Percentiles rank a stretch among this genome's conserved stretches.
phyloP scores from a whole-genome alignment of 441 rosid species.

The Erodium trifolium region DNA sequence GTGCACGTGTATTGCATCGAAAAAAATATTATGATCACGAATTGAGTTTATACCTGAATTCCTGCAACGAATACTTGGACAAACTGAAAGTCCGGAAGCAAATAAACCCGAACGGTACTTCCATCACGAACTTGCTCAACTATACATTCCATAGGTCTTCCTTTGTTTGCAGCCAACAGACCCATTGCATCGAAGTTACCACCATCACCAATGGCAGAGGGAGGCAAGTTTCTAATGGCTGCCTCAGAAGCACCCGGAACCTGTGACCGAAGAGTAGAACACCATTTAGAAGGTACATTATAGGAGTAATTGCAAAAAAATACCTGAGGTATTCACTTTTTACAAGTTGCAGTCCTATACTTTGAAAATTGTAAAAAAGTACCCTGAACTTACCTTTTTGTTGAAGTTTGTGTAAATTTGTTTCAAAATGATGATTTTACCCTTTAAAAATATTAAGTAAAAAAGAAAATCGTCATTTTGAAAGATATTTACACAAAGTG shows the following conservation, averaged over 20 bases:
- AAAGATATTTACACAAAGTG: no score
- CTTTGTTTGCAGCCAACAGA: conserved; percentile 75
- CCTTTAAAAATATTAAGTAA: no score
- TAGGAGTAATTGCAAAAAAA: no score
- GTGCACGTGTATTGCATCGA: neutral
- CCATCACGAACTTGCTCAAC: conserved; percentile 79
- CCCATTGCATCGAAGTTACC: conserved; percentile 79
- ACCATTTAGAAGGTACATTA: neutral
- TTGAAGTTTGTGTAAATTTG: no score
- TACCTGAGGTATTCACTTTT: no score
- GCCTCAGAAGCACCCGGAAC: conserved; percentile 75
- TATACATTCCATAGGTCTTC: conserved; percentile 74
- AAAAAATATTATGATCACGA: neutral
- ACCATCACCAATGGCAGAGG: conserved; percentile 87
- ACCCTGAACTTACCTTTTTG: no score
- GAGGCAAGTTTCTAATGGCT: conserved; percentile 73
- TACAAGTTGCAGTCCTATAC: no score
- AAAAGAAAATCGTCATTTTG: no score
- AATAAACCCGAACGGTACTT: conserved; percentile 41
- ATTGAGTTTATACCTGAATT: conserved; percentile 52
- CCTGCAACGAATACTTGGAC: conserved; percentile 97
- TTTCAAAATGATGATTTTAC: no score
- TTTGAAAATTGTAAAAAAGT: no score
- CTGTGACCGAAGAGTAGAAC: conserved; percentile 30
- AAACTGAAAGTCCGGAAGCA: conserved; percentile 95